Evolutionary conservation across 305 asterid genomes (phyloP).

Genomic region (Rubia peregrina): DNA sequence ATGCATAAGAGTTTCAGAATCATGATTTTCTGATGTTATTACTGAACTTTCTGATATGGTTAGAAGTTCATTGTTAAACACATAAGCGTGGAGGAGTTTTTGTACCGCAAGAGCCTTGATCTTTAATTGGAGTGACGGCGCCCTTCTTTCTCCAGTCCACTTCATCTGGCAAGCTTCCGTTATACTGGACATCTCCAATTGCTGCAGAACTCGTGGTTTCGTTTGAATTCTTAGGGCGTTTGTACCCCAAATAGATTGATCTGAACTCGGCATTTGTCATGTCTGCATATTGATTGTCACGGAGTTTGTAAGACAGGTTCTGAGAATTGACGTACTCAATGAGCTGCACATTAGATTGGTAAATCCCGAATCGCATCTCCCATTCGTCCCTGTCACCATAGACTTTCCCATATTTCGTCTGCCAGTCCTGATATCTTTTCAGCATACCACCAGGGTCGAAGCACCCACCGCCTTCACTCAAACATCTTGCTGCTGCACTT

Average conservation of each 20-base stretch:
- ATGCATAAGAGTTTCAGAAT: not conserved
- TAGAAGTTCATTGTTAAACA: too few species aligned
- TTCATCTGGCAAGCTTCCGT: conserved; percentile 18
- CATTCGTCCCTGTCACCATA: conserved; percentile 39
- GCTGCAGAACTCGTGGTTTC: conserved; percentile 7
- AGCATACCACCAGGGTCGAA: conserved; percentile 16
- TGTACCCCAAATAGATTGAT: conserved; percentile 40
- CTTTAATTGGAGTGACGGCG: conserved; percentile 53
- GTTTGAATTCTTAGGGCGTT: conserved; percentile 4
- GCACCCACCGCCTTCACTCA: not conserved
- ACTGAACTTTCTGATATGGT: too few species aligned
- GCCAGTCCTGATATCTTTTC: conserved; percentile 45
- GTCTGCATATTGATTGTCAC: conserved; percentile 59
- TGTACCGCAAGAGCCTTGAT: conserved; percentile 56
- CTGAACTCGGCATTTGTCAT: conserved; percentile 56
- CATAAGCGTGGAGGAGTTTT: not conserved
- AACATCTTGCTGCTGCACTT: conserved; percentile 20
- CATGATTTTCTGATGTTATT: too few species aligned
- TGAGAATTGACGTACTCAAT: conserved; percentile 45
- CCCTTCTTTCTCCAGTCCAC: conserved; percentile 60
- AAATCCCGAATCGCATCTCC: conserved; percentile 52
- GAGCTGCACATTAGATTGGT: conserved; percentile 38
- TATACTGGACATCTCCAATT: not conserved
- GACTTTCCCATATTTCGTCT: conserved; percentile 25
- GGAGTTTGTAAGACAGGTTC: conserved; percentile 47